Evolutionary conservation across 805 yeast species (phyloP).

Genomic region (Ogataea zsoltii): DNA sequence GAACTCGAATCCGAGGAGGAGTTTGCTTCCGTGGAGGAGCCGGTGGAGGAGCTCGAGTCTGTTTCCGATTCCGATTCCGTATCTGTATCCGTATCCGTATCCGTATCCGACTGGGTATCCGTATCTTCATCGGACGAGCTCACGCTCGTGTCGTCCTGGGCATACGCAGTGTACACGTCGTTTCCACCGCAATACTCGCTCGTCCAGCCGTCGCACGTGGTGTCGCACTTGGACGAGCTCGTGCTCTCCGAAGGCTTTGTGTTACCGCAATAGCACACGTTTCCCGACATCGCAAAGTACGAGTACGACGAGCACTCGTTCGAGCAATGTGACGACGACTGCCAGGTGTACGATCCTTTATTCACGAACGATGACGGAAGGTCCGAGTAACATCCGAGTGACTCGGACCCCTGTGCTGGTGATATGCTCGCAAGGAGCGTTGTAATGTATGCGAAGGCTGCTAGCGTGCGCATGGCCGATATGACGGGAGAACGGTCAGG

Average conservation of each 20-base stretch:
- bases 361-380: conserved; percentile 37
- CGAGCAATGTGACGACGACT: conserved; percentile 58
- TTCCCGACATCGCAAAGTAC: conserved; percentile 55
- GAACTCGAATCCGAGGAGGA: conserved; percentile 12
- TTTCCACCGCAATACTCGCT: conserved; percentile 59
- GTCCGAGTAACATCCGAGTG: conserved; percentile 41
- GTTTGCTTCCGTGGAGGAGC: neutral
- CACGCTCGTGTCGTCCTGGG: conserved; percentile 29
- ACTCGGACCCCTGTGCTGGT: conserved; percentile 7
- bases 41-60: neutral
- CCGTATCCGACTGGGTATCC: no score
- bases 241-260: conserved; percentile 35
- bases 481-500: neutral
- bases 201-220: conserved; percentile 62
- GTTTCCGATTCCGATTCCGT: no score
- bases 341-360: conserved; percentile 54
- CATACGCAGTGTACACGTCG: conserved; percentile 47
- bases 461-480: conserved; percentile 2
- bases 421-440: conserved; percentile 4
- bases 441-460: conserved; percentile 9
- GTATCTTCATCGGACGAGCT: conserved; percentile 13
- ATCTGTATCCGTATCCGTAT: no score
- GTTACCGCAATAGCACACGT: conserved; percentile 68
- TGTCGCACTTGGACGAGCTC: conserved; percentile 39
- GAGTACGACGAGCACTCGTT: conserved; percentile 42